Percentiles rank a stretch among this genome's conserved stretches.
Conservation (phyloP, 768 basidiomycete species). For the Galerina marginata region DNA sequence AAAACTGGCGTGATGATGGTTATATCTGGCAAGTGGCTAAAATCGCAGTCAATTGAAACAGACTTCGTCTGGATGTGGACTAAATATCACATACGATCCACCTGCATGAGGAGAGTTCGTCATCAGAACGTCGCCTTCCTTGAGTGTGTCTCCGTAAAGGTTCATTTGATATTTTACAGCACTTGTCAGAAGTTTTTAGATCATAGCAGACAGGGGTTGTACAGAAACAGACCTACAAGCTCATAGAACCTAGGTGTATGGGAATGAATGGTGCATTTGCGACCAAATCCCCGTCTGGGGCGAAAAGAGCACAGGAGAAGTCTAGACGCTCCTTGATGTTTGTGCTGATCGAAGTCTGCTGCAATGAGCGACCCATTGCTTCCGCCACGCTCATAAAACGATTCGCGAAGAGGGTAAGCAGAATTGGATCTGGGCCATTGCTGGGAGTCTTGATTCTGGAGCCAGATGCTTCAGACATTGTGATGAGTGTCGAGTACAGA, state of each 20-base stretch:
- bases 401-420: constrained; percentile 91
- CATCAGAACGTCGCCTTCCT: constrained; percentile 93
- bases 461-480: constrained; percentile 18
- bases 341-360: constrained; percentile 90
- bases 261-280: constrained; percentile 95
- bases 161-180: constrained; percentile 92
- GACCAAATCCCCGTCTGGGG: constrained; percentile 92
- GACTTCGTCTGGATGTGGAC: constrained; percentile 7
- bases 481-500: constrained; percentile 11
- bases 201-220: constrained; percentile 3
- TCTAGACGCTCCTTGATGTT: constrained; percentile 97
- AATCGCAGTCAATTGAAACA: not conserved
- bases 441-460: constrained; percentile 20
- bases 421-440: constrained; percentile 79
- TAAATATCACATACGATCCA: constrained; percentile 68
- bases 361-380: constrained; percentile 91
- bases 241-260: constrained; percentile 88
- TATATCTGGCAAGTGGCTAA: constrained; percentile 69
- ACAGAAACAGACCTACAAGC: constrained; percentile 64
- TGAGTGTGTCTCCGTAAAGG: constrained; percentile 67
- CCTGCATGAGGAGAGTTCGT: constrained; percentile 90
- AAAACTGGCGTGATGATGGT: constrained; percentile 96
- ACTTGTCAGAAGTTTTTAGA: constrained; percentile 38
- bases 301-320: constrained; percentile 94
- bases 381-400: constrained; percentile 98